Evolutionary conservation across 306 rosid species (phyloP), one percentile per base, ranked within the genome.

Genomic region (Astragalus glycyphyllos): DNA sequence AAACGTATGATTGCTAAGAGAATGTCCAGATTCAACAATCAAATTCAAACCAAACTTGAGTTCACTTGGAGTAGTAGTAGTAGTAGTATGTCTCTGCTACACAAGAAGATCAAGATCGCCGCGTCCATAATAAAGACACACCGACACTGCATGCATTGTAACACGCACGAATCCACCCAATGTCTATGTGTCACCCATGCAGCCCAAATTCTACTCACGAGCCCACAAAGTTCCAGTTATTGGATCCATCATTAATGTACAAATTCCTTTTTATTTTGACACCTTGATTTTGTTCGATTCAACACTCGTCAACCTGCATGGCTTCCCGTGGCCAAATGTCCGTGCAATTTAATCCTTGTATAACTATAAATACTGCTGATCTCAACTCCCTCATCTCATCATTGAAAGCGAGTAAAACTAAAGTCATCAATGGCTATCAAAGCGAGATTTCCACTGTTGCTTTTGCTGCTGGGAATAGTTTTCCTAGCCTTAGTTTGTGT

Each of bases 261-360:
- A 26, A 13, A 5, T 1, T 23, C 0, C 2, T 20, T 20, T 7
- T 4, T 5, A 6, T 8, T 41, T 42, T 42, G 65, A 54, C 78
- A 65, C 60, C 49, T 72, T 68, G 9, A 1, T 54, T 67, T 49
- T 68, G 70, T 61, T 50, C 15, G 10, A 41, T 68, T 72, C 37
- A 69, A 78, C 83, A 82, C 83, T 35, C 75, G 86, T 78, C 83
- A 78, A 42, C 1, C n/a, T 26, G 74, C 81, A 74, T 70, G 81
- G 0, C 11, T 57, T 23, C 13, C 15, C 20, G 11, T 4, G 23
- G 26, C 70, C 77, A 65, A 64, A 42, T 69, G 64, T 34, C 34
- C 50, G 4, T 49, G 9, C 51, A n/a, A 12, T 3, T 38, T 5
- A 48, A 1, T 29, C 15, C 8, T 35, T 40, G 2, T 6, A 3